Evolutionary conservation across 331 rosid genomes (phyloP).

Genomic region (Prunus yedoensis): DNA sequence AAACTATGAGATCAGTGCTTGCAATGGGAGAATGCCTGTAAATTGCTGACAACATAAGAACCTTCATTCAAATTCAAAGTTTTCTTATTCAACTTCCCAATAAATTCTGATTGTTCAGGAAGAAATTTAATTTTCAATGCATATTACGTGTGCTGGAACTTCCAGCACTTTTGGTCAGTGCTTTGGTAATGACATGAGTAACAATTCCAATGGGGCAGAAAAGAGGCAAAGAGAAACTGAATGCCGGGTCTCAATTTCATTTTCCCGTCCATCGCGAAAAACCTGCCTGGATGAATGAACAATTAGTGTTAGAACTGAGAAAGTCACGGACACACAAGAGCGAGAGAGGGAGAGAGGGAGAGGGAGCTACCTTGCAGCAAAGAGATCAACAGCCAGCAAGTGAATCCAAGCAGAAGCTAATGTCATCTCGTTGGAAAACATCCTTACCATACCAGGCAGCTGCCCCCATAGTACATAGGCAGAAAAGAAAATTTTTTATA

Average conservation of each 20-base stretch:
- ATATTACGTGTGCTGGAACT: slow-evolving; percentile 10
- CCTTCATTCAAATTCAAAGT: slow-evolving; percentile 1
- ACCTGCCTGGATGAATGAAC: slow-evolving; percentile 56
- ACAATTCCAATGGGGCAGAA: slow-evolving; percentile 90
- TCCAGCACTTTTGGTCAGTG: slow-evolving; percentile 43
- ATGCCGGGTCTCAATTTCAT: slow-evolving; percentile 80
- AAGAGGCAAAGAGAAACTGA: slow-evolving; percentile 79
- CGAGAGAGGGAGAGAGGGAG: neutral
- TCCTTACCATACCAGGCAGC: slow-evolving; percentile 74
- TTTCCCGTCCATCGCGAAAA: slow-evolving; percentile 67
- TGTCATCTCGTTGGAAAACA: slow-evolving; percentile 90
- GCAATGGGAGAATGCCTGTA: neutral
- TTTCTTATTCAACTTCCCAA: neutral
- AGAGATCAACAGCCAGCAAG: slow-evolving; percentile 82
- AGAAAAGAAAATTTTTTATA: neutral
- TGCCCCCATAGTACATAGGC: slow-evolving; percentile 40
- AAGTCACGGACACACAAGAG: neutral
- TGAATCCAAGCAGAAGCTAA: slow-evolving; percentile 98
- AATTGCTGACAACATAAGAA: neutral
- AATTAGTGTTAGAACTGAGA: slow-evolving; percentile 10
- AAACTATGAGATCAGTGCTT: neutral
- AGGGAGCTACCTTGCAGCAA: slow-evolving; percentile 76
- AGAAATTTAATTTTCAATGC: neutral
- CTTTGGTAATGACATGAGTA: slow-evolving; percentile 76
- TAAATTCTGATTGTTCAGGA: neutral